Percentiles rank a stretch among this genome's conserved stretches.
phyloP scores from a whole-genome alignment of 352 stramenopile genomes.

The Hyaloperonospora arabidopsidis region DNA sequence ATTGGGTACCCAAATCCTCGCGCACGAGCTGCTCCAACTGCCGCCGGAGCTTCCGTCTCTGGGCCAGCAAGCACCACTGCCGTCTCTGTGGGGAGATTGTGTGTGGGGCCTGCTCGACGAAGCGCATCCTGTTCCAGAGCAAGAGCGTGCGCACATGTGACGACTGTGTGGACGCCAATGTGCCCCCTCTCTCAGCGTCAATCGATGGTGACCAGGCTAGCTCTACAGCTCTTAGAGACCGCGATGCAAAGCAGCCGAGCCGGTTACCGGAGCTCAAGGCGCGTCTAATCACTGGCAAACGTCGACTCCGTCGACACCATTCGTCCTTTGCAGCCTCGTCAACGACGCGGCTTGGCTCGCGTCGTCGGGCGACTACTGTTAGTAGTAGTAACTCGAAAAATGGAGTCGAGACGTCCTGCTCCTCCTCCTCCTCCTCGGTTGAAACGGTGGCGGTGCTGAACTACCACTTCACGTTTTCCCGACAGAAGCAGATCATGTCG shows the following conservation, averaged over 20 bases:
- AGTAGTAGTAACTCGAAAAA: neutral
- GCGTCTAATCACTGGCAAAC: too few species aligned
- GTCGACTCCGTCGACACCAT: too few species aligned
- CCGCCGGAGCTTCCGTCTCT: conserved; percentile 50
- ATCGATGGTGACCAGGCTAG: too few species aligned
- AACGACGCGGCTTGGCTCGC: too few species aligned
- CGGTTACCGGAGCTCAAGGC: too few species aligned
- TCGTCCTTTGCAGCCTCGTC: too few species aligned
- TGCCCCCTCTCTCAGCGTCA: conserved; percentile 39
- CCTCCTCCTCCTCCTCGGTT: neutral
- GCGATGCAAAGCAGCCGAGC: too few species aligned
- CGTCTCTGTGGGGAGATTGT: conserved; percentile 73
- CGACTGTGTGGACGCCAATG: conserved; percentile 60
- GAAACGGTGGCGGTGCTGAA: conserved; percentile 6
- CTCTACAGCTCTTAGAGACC: too few species aligned
- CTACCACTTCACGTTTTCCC: conserved; percentile 14
- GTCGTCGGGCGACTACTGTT: neutral
- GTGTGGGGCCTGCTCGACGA: conserved; percentile 61
- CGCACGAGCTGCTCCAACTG: conserved; percentile 61
- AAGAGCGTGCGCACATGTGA: conserved; percentile 74
- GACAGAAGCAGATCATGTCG: conserved; percentile 18
- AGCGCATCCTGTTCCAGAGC: conserved; percentile 61
- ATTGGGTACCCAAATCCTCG: conserved; percentile 71
- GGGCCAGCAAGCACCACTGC: conserved; percentile 67
- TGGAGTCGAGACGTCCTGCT: conserved; percentile 2